Evolutionary conservation across 2,329 filamentous ascomycete species (phyloP), one percentile per base, ranked within the genome.

Genomic region (Trichoderma gracile): DNA sequence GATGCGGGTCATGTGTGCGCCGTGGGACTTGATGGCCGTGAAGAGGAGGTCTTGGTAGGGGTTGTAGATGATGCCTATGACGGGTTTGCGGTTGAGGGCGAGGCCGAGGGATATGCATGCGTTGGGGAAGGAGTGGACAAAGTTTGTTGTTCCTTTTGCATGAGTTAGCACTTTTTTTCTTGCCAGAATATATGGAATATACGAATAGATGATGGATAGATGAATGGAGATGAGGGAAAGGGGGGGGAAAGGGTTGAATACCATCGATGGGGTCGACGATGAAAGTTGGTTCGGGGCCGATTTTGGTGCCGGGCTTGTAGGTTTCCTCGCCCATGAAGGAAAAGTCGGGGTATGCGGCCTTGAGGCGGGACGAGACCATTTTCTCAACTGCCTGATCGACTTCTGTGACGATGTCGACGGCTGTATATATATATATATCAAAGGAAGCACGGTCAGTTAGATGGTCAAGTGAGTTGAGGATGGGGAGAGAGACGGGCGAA

Each of bases 261-360:
- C 89, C 91, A 77, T 94, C 91, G 70, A 94, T 93, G 50, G 91
- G 91, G 74, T 94, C 91, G 69, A 91, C 88, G 72, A 93, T 84
- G 77, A 93, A 93, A 49, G 91, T 94, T 1, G 91, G 90, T 17
- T 82, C 82, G 33, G 81, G 75, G 0, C 86, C 89, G 53, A 94
- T 80, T 49, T 76, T 78, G 66, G 81, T 80, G 70, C 89, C 89
- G 1, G 89, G 84, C 67, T 86, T 81, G 79, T 92, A 90, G 30
- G 90, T 92, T 77, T 94, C 90, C 73, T 92, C 89, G 73, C 89
- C 89, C 75, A 92, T 86, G 75, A 92, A 91, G 68, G 81, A 75
- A 71, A 84, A 84, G 66, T 73, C 68, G 1, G 87, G 87, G 73
- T 86, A 89, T 19, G 79, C 75, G 17, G 76, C 67, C 3, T 76